Conservation (phyloP, 352 stramenopile genomes). For the Globisporangium spinosum region DNA sequence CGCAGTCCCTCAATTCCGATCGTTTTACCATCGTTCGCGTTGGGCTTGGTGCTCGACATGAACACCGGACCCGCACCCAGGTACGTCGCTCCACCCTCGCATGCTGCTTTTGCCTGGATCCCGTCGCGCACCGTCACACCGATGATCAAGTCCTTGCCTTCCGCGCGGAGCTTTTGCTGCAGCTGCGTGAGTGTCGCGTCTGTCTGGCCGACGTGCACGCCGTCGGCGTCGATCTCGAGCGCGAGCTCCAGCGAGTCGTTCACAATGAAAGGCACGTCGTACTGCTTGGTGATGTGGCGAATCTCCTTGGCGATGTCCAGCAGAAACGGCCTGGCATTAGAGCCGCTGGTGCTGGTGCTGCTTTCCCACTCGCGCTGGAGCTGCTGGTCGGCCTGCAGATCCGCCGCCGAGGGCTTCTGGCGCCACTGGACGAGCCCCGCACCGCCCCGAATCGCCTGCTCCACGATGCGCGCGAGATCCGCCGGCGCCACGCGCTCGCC, state of each 20-base stretch:
- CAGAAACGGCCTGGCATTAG: constrained; percentile 25
- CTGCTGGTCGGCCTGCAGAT: constrained; percentile 24
- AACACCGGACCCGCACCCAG: constrained; percentile 53
- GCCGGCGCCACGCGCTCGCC: constrained; percentile 21
- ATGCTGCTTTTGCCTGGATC: constrained; percentile 35
- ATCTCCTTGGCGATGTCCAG: constrained; percentile 33
- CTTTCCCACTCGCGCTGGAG: constrained; percentile 27
- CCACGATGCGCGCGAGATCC: constrained; percentile 33
- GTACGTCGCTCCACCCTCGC: constrained; percentile 42
- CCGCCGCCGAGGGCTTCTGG: constrained; percentile 39
- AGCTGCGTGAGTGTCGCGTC: constrained; percentile 27
- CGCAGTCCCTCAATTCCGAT: constrained; percentile 41
- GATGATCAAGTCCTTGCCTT: constrained; percentile 36
- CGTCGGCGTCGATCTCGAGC: constrained; percentile 41
- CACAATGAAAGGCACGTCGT: constrained; percentile 47
- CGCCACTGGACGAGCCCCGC: constrained; percentile 49
- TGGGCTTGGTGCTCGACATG: constrained; percentile 45
- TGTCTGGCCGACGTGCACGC: constrained; percentile 51
- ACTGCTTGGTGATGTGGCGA: constrained; percentile 29
- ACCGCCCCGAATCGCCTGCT: constrained; percentile 42
- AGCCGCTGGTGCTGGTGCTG: background rate
- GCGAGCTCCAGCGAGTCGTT: constrained; percentile 54
- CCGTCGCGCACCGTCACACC: constrained; percentile 51
- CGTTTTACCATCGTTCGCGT: constrained; percentile 46
- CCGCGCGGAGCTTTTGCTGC: constrained; percentile 16